Conservation (phyloP, 140 eudicot genomes). For the Senecio squalidus region DNA sequence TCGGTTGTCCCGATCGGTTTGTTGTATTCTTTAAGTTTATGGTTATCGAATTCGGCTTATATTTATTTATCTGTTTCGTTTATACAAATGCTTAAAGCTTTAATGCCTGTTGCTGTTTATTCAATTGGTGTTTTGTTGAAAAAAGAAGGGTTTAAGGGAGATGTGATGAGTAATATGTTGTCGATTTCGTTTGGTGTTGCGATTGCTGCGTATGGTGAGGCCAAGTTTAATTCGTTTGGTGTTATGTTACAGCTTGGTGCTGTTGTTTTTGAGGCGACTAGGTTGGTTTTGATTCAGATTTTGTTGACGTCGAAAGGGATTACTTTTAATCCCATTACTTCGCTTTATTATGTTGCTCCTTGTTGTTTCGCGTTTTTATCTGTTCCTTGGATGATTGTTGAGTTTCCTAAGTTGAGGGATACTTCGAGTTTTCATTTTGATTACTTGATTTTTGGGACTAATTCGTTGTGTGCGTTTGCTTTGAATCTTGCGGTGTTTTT, state of each 20-base stretch:
- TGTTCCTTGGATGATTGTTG: constrained; percentile 56
- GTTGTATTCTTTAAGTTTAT: constrained; percentile 43
- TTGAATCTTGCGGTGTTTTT: constrained; percentile 68
- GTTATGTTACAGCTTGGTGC: constrained; percentile 59
- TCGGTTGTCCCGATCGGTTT: constrained; percentile 66
- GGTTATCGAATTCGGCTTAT: constrained; percentile 66
- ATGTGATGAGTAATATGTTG: constrained; percentile 48
- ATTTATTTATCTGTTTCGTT: constrained; percentile 52
- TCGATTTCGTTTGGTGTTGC: constrained; percentile 55
- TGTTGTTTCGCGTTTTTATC: constrained; percentile 56
- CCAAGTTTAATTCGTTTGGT: constrained; percentile 50
- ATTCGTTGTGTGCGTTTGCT: constrained; percentile 59
- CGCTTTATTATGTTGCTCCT: constrained; percentile 60
- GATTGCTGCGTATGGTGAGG: constrained; percentile 58
- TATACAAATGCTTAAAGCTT: constrained; percentile 64
- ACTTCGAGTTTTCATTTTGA: constrained; percentile 59
- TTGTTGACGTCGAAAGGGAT: constrained; percentile 55
- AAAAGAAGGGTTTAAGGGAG: constrained; percentile 45
- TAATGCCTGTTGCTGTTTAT: constrained; percentile 70
- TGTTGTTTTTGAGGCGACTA: constrained; percentile 59
- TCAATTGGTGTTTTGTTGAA: constrained; percentile 47
- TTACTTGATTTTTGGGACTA: constrained; percentile 55
- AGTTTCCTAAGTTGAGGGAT: constrained; percentile 48
- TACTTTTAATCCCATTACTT: constrained; percentile 52
- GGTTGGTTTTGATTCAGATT: constrained; percentile 64